Evolutionary conservation across 805 yeast species (phyloP), one percentile per base, ranked within the genome.

Genomic region (Kodamaea fukazawae): DNA sequence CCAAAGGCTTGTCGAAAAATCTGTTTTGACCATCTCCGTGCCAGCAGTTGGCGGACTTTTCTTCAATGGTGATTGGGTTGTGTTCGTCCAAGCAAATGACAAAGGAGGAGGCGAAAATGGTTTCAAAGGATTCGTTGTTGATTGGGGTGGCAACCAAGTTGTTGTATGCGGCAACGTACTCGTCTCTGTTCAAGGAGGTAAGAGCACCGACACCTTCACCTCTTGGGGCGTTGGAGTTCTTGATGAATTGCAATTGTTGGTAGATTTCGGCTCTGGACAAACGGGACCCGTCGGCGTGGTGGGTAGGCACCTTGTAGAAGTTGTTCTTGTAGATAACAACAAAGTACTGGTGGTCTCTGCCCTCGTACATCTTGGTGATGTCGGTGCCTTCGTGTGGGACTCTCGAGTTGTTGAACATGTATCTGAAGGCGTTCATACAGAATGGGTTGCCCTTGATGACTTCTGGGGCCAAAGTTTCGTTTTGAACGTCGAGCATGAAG

Each of bases 21-120:
- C 99, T 76, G 72, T 93, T 91, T 52, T 71, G 65, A 40, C 97
- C 96, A 64, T 88, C 78, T n/a, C 98, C 97, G 66, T 88, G 96
- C 98, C 98, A 91, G 58, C 80, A 77, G 61, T 78, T 82, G 57
- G 79, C 79, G 3, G 96, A 82, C 55, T 88, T 83, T 59, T 88
- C 95, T 58, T 83, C 91, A 44, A 83, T 73, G 20, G 95, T 82
- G 37, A 79, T 71, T 11, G 97, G 96, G 9, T 61, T 65, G 51
- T 84, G 80, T 25, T 58, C 58, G 57, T 91, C 99, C 39, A 91
- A 74, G 54, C 93, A 81, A 36, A 91, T 60, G 4, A 90, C 77
- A 59, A 89, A 91, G 0, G 96, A 79, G 2, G 95, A 73, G 41
- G 83, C 79, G 55, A 81, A 82, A 43, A 91, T 84, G 12, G 81